phyloP scores from a whole-genome alignment of 2,329 filamentous ascomycete species.

The Penicillium sp. region DNA sequence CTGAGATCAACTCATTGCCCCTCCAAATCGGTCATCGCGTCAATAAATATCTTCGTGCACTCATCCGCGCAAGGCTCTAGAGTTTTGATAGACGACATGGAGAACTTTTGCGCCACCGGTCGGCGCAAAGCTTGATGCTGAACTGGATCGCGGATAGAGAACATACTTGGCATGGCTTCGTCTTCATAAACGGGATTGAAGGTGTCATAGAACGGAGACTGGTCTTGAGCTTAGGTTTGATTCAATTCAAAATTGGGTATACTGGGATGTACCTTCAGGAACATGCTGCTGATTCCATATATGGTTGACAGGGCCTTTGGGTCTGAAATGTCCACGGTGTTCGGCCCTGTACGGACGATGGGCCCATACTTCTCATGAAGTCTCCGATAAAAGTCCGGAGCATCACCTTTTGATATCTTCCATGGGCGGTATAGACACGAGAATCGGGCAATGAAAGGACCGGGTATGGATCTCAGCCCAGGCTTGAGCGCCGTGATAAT shows the following conservation, averaged over 20 bases:
- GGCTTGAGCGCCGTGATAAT: constrained; percentile 2
- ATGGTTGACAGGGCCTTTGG: not conserved
- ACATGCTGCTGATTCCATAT: not conserved
- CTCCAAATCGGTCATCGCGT: constrained; percentile 57
- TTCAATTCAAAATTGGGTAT: not conserved
- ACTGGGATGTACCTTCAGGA: not conserved
- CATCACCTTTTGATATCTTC: constrained; percentile 7
- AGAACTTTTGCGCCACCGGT: constrained; percentile 74
- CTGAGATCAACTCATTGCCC: constrained; percentile 19
- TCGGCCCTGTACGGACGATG: not conserved
- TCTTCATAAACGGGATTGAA: constrained; percentile 11
- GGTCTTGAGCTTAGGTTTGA: not conserved
- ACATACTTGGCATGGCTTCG: constrained; percentile 17
- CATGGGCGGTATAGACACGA: constrained; percentile 9
- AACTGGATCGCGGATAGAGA: constrained; percentile 54
- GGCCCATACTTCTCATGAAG: not conserved
- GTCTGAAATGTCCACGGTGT: not conserved
- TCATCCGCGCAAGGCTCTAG: constrained; percentile 81
- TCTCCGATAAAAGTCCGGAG: constrained; percentile 2
- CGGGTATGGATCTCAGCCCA: constrained; percentile 8
- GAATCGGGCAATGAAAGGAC: constrained; percentile 6
- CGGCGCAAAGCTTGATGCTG: constrained; percentile 75
- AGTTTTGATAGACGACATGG: constrained; percentile 74
- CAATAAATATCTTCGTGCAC: constrained; percentile 70
- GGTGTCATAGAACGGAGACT: not conserved